Evolutionary conservation across 352 stramenopile species (phyloP), one percentile per base, ranked within the genome.

Genomic region (Albugo candida): DNA sequence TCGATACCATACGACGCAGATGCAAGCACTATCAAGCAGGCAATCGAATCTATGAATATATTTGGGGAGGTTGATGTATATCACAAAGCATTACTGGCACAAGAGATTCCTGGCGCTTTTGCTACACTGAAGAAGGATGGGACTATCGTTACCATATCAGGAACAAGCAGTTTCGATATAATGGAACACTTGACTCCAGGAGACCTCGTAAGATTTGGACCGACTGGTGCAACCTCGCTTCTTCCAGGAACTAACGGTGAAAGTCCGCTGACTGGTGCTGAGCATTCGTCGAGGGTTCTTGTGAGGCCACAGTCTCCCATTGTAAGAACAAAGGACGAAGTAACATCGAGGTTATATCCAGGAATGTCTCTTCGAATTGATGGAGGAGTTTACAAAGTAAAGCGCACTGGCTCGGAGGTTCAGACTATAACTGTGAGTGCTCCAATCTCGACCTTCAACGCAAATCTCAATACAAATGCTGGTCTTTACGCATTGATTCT

Each of bases 391-490:
- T 97, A 97, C 54, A 61, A 63, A 0, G 61, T 98, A 0, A 56
- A 81, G 36, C 80, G 73, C 20, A 94, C 88, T 3, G 87, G 92
- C 6, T 64, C 83, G 24, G 92, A 97, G 58, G 63, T 97, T 12
- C 89, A 97, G 48, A 85, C 60, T 0, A 35, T 89, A 5, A 63
- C 65, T 0, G 64, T 70, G 11, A 63, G 38, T 8, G 19, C 38
- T 19, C 17, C 38, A 43, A 8, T 43, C 17, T 24, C 38, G 3
- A 43, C 38, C 24, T 31, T 31, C 24, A 31, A 31, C 3, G 24
- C 24, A 31, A 31, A 31, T 31, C 8, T 31, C 3, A 8, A 8
- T 31, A 31, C 24, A 31, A 31, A 8, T 31, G 24, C 24, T 31
- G 24, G 24, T 31, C 24, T 31, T 31, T 31, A 31, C 24, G 24